These are phyloP conservation scores for Fusarium nanum DNA, from an alignment of 2,329 filamentous ascomycete genomes.

Conservation along the genomic window DNA sequence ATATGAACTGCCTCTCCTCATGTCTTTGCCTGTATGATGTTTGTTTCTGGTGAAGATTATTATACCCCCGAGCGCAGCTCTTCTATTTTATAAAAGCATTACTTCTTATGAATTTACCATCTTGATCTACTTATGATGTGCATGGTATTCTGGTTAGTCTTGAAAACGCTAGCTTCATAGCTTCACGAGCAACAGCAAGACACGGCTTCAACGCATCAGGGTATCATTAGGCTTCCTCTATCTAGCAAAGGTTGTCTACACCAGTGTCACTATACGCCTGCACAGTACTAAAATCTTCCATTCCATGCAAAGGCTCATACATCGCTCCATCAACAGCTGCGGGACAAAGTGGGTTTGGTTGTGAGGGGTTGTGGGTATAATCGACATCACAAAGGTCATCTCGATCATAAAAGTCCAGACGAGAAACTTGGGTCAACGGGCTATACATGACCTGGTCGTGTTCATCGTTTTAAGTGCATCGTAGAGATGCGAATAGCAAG, in stretches of 20 bases:
- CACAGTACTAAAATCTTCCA: slow-evolving; percentile 31
- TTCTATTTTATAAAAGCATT: slow-evolving; percentile 23
- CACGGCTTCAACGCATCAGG: slow-evolving; percentile 48
- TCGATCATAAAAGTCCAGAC: slow-evolving; percentile 33
- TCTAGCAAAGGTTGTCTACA: slow-evolving; percentile 45
- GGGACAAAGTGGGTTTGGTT: slow-evolving; percentile 18
- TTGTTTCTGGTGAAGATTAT: slow-evolving; percentile 60
- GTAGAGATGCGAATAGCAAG: not conserved
- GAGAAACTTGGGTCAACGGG: slow-evolving; percentile 3
- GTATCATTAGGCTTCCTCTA: slow-evolving; percentile 55
- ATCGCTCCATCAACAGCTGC: slow-evolving; percentile 30
- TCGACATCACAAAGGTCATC: slow-evolving; percentile 37
- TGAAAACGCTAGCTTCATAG: no score
- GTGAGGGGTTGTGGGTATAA: slow-evolving; percentile 21
- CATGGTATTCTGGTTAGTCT: no score
- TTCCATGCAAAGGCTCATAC: slow-evolving; percentile 35
- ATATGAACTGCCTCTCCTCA: slow-evolving; percentile 33
- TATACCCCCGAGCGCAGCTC: slow-evolving; percentile 54
- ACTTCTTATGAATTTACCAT: not conserved
- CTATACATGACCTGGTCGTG: slow-evolving; percentile 7
- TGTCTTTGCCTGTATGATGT: slow-evolving; percentile 46
- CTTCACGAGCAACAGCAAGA: not conserved
- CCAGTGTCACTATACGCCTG: slow-evolving; percentile 27
- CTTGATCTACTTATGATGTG: not conserved
- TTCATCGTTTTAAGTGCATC: slow-evolving; percentile 27